Percentiles rank a stretch among this genome's conserved stretches.
Evolutionary conservation across 768 basidiomycete genomes (phyloP).

Genomic region (Dendrothele bispora): DNA sequence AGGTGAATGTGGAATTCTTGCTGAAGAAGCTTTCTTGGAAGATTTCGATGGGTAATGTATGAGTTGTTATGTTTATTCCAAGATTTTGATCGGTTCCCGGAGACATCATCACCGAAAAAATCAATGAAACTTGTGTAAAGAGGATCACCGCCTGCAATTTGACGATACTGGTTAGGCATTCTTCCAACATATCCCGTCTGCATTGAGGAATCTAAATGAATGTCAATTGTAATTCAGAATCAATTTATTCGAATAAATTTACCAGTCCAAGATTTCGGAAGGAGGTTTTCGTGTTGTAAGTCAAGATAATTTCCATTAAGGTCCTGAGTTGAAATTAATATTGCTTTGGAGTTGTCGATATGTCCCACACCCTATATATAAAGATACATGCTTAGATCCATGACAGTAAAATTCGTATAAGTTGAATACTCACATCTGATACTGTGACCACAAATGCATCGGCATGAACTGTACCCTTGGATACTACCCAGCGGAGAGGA

Average conservation of each 20-base stretch:
- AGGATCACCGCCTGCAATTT: constrained; percentile 3
- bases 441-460: constrained; percentile 5
- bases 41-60: constrained; percentile 19
- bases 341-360: not conserved
- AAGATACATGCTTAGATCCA: not conserved
- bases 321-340: not conserved
- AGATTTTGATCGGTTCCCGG: constrained; percentile 26
- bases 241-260: not conserved
- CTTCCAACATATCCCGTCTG: not conserved
- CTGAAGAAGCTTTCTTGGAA: constrained; percentile 20
- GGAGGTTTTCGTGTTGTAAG: not conserved
- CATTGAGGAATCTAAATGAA: not conserved
- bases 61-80: constrained; percentile 29
- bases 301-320: not conserved
- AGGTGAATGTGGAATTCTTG: constrained; percentile 27
- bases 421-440: not conserved
- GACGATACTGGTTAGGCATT: constrained; percentile 12
- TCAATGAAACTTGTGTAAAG: constrained; percentile 6
- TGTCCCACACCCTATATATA: not conserved
- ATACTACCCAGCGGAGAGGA: constrained; percentile 17
- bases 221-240: not conserved
- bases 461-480: constrained; percentile 1
- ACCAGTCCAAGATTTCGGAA: not conserved
- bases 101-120: constrained; percentile 25
- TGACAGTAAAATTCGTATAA: not conserved